Conservation (phyloP, 495 filamentous ascomycete species). For the Penicillium steckii region DNA sequence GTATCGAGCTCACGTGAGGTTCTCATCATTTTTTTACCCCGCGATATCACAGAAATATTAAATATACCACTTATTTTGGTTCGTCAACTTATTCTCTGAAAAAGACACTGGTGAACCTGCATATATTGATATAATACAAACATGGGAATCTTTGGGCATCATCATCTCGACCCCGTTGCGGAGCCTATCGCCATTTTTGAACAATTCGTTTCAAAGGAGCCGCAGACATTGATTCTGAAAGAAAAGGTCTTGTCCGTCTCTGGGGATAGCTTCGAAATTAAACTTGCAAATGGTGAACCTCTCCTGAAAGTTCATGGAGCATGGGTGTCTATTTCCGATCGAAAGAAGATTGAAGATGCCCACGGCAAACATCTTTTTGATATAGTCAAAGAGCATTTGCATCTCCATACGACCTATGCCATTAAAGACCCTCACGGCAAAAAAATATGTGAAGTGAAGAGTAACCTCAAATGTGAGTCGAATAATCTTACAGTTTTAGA, state of each 20-base stretch:
- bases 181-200: slow-evolving; percentile 46
- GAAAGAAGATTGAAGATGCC: slow-evolving; percentile 49
- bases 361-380: slow-evolving; percentile 49
- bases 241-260: slow-evolving; percentile 55
- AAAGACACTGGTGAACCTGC: too few relatives aligned
- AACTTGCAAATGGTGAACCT: slow-evolving; percentile 38
- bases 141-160: slow-evolving; percentile 19
- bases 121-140: too few relatives aligned
- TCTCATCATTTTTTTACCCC: too few relatives aligned
- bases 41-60: too few relatives aligned
- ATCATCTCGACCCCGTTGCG: slow-evolving; percentile 16
- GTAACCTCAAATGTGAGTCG: slow-evolving; percentile 46
- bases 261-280: slow-evolving; percentile 57
- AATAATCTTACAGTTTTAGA: neutral
- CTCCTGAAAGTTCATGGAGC: slow-evolving; percentile 55
- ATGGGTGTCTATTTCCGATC: slow-evolving; percentile 34
- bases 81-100: too few relatives aligned
- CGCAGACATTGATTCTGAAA: slow-evolving; percentile 50
- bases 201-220: slow-evolving; percentile 43
- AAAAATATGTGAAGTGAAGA: slow-evolving; percentile 52
- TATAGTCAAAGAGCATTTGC: slow-evolving; percentile 50
- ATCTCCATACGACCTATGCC: slow-evolving; percentile 48
- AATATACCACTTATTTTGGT: too few relatives aligned
- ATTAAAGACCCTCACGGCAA: slow-evolving; percentile 36
- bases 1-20: too few relatives aligned